Conservation (phyloP, 2,329 filamentous ascomycete genomes). For the Botrytis hyacinthi region DNA sequence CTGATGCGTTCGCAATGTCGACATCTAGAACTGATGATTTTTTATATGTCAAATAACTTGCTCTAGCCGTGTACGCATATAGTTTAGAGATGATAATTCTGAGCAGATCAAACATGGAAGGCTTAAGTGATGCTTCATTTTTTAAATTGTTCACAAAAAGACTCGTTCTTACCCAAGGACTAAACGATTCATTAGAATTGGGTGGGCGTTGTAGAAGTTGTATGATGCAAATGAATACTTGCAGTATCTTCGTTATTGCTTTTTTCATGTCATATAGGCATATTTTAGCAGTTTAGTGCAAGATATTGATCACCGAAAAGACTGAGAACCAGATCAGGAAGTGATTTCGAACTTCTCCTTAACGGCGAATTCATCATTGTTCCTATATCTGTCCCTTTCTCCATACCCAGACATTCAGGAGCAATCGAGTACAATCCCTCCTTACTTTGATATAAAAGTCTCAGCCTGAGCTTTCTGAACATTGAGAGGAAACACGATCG, state of each 20-base stretch:
- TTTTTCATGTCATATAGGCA: not conserved
- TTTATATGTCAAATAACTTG: not conserved
- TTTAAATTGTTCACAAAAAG: not conserved
- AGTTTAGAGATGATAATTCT: not conserved
- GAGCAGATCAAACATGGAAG: not conserved
- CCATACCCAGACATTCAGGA: not conserved
- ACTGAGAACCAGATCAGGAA: not conserved
- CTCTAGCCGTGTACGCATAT: not conserved
- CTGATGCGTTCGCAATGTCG: not conserved
- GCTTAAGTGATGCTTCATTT: not conserved
- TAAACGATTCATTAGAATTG: not conserved
- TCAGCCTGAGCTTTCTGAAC: rapidly evolving
- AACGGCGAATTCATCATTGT: not conserved
- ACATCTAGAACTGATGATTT: not conserved
- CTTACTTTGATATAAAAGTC: not conserved
- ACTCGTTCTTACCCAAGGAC: not conserved
- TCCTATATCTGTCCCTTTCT: not conserved
- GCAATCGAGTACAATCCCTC: not conserved
- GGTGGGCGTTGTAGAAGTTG: not conserved
- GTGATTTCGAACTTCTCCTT: not conserved
- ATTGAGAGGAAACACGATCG: not conserved
- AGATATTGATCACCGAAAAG: not conserved
- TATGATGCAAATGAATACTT: not conserved
- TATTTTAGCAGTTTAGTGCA: too few relatives aligned
- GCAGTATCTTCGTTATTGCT: not conserved